Conservation (phyloP, 2,329 filamentous ascomycete species). For the Xylariaceae sp. region DNA sequence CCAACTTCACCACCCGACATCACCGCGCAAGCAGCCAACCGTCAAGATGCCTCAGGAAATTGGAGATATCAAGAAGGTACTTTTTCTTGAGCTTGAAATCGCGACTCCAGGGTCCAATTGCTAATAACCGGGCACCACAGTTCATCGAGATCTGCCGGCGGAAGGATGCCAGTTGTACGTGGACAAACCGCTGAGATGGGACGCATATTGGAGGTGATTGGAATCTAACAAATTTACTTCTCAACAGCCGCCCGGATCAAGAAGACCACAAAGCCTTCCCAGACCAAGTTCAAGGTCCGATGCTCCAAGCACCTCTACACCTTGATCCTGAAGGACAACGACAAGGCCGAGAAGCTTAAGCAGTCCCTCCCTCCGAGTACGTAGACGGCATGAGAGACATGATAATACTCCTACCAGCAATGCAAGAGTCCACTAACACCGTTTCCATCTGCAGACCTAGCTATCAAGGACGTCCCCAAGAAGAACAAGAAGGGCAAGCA, state of each 20-base stretch:
- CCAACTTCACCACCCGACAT: constrained; percentile 12
- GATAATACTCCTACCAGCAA: not conserved
- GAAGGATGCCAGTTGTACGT: constrained; percentile 99
- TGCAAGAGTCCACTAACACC: constrained; percentile 11
- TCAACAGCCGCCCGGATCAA: constrained; percentile 79
- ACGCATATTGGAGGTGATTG: constrained; percentile 4
- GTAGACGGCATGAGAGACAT: constrained; percentile 30
- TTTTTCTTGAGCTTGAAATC: constrained; percentile 5
- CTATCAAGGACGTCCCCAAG: constrained; percentile 51
- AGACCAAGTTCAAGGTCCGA: constrained; percentile 99
- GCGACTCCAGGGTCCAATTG: not conserved
- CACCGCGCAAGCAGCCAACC: constrained; percentile 33
- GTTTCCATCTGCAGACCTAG: constrained; percentile 36
- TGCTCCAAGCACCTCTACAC: constrained; percentile 97
- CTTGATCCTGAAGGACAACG: constrained; percentile 94
- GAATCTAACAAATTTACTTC: constrained; percentile 25
- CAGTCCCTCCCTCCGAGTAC: constrained; percentile 96
- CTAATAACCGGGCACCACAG: constrained; percentile 44
- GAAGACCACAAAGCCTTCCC: constrained; percentile 85
- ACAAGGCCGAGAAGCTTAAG: constrained; percentile 99
- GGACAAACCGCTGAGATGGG: constrained; percentile 11
- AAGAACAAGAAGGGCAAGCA: constrained; percentile 47
- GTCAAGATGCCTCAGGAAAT: constrained; percentile 97
- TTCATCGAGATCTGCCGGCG: constrained; percentile 99
- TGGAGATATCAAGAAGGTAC: constrained; percentile 89